Conservation (phyloP, 108 stramenopile genomes). For the Skeletonema costatum region DNA sequence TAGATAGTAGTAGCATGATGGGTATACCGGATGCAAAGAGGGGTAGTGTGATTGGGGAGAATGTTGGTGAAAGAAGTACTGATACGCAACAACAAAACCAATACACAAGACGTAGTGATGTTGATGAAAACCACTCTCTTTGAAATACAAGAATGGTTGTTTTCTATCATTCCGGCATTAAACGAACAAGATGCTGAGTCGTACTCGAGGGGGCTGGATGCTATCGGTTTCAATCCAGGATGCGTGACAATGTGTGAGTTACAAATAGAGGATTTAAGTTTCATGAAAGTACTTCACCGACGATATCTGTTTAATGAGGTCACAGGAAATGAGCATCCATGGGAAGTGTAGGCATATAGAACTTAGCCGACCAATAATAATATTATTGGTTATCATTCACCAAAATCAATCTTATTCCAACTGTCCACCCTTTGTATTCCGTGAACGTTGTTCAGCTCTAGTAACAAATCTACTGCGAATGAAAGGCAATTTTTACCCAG, state of each 20-base stretch:
- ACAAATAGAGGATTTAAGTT: slow-evolving; percentile 32
- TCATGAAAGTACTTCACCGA: slow-evolving; percentile 46
- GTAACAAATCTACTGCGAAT: slow-evolving; percentile 35
- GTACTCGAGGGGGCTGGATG: slow-evolving; percentile 18
- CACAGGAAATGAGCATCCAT: slow-evolving; percentile 30
- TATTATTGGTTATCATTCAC: background rate
- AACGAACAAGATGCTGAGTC: slow-evolving; percentile 2
- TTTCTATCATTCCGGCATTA: slow-evolving; percentile 29
- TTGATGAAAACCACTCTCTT: slow-evolving; percentile 5
- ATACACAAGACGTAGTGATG: background rate
- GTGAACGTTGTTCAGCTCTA: slow-evolving; percentile 6
- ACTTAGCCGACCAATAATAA: background rate
- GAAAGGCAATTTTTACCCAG: slow-evolving; percentile 47
- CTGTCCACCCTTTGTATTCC: slow-evolving; percentile 12
- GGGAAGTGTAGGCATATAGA: background rate
- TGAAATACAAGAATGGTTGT: slow-evolving; percentile 25
- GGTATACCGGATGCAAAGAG: background rate
- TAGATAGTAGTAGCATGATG: background rate
- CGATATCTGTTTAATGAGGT: slow-evolving; percentile 45
- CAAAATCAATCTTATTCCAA: background rate
- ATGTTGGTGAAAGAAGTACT: slow-evolving; percentile 1
- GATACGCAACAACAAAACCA: background rate
- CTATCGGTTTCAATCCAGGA: slow-evolving; percentile 42
- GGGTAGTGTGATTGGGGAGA: background rate
- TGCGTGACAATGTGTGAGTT: slow-evolving; percentile 40